phyloP scores from a whole-genome alignment of 257 asterid genomes.

The Nicotiana tabacum region DNA sequence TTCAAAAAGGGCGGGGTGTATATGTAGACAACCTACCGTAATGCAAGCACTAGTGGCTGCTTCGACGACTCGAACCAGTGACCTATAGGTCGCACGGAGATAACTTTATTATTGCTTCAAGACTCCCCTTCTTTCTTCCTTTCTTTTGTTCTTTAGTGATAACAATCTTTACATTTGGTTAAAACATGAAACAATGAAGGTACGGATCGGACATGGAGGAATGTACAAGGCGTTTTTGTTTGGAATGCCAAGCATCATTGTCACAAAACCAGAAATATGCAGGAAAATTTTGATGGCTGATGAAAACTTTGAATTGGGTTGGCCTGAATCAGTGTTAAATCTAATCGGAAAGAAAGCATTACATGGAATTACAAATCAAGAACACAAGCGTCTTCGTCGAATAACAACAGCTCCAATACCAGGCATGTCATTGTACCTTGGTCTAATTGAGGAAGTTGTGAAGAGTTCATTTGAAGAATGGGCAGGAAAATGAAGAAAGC shows the following conservation, averaged over 20 bases:
- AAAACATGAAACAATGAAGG: background rate
- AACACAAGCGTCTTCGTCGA: constrained; percentile 13
- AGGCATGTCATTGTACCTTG: constrained; percentile 6
- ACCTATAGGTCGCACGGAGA: too few relatives aligned
- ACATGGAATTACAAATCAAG: constrained; percentile 13
- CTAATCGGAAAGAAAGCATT: constrained; percentile 13
- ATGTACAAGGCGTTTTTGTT: constrained; percentile 11
- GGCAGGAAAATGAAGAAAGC: constrained; percentile 17
- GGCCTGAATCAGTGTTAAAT: constrained; percentile 12
- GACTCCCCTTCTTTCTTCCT: too few relatives aligned
- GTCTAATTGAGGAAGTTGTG: constrained; percentile 2
- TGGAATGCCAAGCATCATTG: constrained; percentile 17
- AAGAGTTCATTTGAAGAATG: background rate
- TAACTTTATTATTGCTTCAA: too few relatives aligned
- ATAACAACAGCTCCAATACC: constrained; percentile 6
- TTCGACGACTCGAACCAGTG: too few relatives aligned
- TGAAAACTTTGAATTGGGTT: constrained; percentile 13
- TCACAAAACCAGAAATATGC: constrained; percentile 10
- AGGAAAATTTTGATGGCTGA: constrained; percentile 14
- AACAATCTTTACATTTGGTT: background rate
- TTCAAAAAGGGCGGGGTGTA: too few relatives aligned
- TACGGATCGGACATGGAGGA: background rate
- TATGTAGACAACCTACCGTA: too few relatives aligned
- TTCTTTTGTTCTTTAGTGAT: too few relatives aligned
- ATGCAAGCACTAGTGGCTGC: too few relatives aligned